These are phyloP conservation scores for Eucalyptus leucophloia DNA, from an alignment of 345 rosid species.

Conservation along the genomic window DNA sequence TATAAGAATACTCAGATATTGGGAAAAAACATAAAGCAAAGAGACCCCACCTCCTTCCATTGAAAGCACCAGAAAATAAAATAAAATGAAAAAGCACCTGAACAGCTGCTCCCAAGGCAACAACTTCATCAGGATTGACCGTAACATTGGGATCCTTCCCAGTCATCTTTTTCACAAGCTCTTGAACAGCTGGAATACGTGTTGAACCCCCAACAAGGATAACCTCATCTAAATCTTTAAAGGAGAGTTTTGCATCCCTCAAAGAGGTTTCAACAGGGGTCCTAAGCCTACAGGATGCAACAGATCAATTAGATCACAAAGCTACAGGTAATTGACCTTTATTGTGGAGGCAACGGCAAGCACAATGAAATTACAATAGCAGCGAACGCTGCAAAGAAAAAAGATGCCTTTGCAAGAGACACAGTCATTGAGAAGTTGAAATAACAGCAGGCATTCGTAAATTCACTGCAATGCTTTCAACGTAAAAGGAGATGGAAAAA, in stretches of 20 bases:
- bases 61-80: no score
- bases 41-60: background rate
- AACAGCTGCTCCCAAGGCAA: slow-evolving; percentile 97
- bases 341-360: background rate
- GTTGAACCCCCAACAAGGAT: slow-evolving; percentile 99
- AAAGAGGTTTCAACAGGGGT: slow-evolving; percentile 81
- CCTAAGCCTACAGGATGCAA: slow-evolving; percentile 36
- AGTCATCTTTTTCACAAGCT: slow-evolving; percentile 79
- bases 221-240: slow-evolving; percentile 85
- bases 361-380: background rate
- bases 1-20: background rate
- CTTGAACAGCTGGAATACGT: slow-evolving; percentile 95
- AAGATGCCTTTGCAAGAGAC: background rate
- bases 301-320: background rate
- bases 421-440: background rate
- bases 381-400: background rate
- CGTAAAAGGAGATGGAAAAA: background rate
- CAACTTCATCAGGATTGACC: slow-evolving; percentile 97
- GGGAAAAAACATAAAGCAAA: background rate
- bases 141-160: slow-evolving; percentile 96
- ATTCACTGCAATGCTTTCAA: background rate
- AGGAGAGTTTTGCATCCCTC: slow-evolving; percentile 82
- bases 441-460: background rate
- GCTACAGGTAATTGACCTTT: background rate
- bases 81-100: slow-evolving; percentile 57